Evolutionary conservation across 768 basidiomycete genomes (phyloP).

Genomic region (Amanita rimosa): DNA sequence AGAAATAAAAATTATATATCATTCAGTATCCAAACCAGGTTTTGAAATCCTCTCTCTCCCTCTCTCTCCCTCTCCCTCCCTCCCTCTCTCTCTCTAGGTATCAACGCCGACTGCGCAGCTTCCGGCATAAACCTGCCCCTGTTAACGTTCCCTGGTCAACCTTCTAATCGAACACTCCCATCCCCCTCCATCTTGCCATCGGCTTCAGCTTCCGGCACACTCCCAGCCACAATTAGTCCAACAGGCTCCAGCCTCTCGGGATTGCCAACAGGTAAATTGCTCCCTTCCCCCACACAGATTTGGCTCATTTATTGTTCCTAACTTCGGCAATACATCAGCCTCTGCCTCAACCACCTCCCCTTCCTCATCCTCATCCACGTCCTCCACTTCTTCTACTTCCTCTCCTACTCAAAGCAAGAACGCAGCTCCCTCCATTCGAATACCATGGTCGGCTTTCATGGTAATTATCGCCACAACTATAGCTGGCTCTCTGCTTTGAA

Average conservation of each 20-base stretch:
- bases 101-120: constrained; percentile 10
- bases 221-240: no score
- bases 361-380: neutral
- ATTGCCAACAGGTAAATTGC: neutral
- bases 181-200: constrained; percentile 12
- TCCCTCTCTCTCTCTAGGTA: no score
- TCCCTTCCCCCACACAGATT: neutral
- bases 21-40: no score
- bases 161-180: constrained; percentile 17
- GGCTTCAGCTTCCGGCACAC: neutral
- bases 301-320: neutral
- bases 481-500: neutral
- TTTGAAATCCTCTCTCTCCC: no score
- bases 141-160: constrained; percentile 22
- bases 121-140: constrained; percentile 13
- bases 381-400: neutral
- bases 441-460: neutral
- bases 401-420: neutral
- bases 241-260: neutral
- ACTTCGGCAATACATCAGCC: neutral
- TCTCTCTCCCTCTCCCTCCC: no score
- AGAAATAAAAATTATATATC: no score
- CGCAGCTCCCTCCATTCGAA: neutral
- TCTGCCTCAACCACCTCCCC: neutral
- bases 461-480: neutral